phyloP scores from a whole-genome alignment of 2,329 filamentous ascomycete genomes.

The Alternaria sp. region DNA sequence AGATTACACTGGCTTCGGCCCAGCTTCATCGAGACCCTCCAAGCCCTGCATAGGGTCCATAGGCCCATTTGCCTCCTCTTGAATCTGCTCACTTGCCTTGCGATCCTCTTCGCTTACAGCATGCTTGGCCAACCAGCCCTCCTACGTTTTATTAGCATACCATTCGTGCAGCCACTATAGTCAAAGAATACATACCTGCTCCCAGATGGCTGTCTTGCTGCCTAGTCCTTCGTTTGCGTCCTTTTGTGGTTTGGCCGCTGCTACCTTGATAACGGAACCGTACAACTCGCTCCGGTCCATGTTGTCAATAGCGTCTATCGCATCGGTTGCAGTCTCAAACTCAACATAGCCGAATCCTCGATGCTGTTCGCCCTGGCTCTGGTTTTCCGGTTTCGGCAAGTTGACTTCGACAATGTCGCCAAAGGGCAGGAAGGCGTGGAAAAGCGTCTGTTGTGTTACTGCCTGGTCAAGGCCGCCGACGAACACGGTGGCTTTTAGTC shows the following conservation, averaged over 20 bases:
- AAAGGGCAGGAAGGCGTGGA: slow-evolving; percentile 95
- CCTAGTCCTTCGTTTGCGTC: slow-evolving; percentile 85
- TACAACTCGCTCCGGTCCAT: slow-evolving; percentile 98
- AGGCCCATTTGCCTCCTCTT: slow-evolving; percentile 61
- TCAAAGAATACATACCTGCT: slow-evolving; percentile 73
- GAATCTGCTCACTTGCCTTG: slow-evolving; percentile 65
- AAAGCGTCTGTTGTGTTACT: slow-evolving; percentile 77
- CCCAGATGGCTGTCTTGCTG: slow-evolving; percentile 94
- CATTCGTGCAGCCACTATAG: slow-evolving; percentile 1
- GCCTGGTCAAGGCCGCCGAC: slow-evolving; percentile 85
- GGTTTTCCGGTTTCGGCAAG: slow-evolving; percentile 84
- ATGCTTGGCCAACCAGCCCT: slow-evolving; percentile 90
- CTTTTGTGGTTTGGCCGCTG: slow-evolving; percentile 90
- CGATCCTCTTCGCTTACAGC: slow-evolving; percentile 83
- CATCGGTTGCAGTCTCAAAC: slow-evolving; percentile 85
- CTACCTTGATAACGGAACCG: slow-evolving; percentile 90
- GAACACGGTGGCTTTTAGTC: slow-evolving; percentile 91
- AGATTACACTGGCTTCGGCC: slow-evolving; percentile 75
- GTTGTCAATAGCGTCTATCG: slow-evolving; percentile 95
- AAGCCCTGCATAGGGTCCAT: slow-evolving; percentile 96
- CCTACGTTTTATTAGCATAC: slow-evolving; percentile 62
- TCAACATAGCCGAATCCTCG: slow-evolving; percentile 97
- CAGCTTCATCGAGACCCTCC: slow-evolving; percentile 91
- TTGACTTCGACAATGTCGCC: slow-evolving; percentile 93
- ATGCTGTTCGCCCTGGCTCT: slow-evolving; percentile 80